Evolutionary conservation across 805 yeast species (phyloP), one percentile per base, ranked within the genome.

Genomic region (Wickerhamomyces sydowiorum): DNA sequence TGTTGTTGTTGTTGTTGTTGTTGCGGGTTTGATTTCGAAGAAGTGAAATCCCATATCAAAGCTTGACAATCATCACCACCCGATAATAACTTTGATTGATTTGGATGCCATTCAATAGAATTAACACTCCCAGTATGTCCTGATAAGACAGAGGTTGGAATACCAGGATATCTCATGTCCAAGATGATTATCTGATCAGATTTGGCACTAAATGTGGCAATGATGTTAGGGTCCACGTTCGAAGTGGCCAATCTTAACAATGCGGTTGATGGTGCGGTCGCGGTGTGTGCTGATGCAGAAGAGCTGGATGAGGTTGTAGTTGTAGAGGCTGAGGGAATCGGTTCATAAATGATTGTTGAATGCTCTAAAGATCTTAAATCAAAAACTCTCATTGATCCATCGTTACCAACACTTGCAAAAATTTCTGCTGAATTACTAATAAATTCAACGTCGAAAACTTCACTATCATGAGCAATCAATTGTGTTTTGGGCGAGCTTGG

Each of bases 401-500:
- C 99, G 40, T 89, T 90, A 2, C 97, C 96, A 41, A 91, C 96
- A 41, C 93, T 83, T 37, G 96, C 86, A 64, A 93, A 93, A 22
- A 90, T 73, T 55, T 84, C 75, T 36, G 83, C 78, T 28, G 86
- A 77, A 15, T 81, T 80, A 38, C 83, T 78, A 38, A 90, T 66
- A 60, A 89, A 93, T 48, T 85, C 77, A 24, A 90, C 98, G 60
- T 93, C 99, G 60, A 78, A 87, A 4, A 93, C 99, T 61, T 89
- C 97, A 49, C 83, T 79, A 60, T 93, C 99, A 62, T 93, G 99
- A 0, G 99, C 98, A 49, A 93, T 93, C 37, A 93, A 70, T 64
- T 93, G 97, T 1, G 98, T 91, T 57, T 84, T 86, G 14, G 95
- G 96, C 4, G 72, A 67, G 3, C 76, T 80, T 36, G 69, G 64